Conservation (phyloP, 192 early-diverging fungal species). For the Chytriomyces hyalinus region DNA sequence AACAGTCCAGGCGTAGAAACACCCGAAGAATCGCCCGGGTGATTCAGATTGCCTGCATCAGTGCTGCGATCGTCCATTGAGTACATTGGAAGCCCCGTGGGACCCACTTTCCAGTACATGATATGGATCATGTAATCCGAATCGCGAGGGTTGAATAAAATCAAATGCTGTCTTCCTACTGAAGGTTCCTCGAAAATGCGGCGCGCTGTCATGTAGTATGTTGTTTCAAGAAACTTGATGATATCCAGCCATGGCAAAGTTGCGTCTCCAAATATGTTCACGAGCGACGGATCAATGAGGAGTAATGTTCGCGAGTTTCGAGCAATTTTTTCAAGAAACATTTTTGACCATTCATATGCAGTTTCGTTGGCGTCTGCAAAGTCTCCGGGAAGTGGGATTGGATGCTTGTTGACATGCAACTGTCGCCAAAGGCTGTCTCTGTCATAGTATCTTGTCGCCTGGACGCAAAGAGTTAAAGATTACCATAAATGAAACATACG, state of each 20-base stretch:
- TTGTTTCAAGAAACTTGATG: constrained; percentile 40
- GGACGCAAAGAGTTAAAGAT: not conserved
- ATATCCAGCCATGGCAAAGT: constrained; percentile 45
- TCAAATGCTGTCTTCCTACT: constrained; percentile 44
- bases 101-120: constrained; percentile 30
- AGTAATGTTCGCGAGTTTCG: constrained; percentile 47
- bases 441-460: constrained; percentile 55
- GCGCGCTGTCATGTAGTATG: constrained; percentile 21
- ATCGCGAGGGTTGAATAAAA: constrained; percentile 56
- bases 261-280: constrained; percentile 43
- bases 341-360: constrained; percentile 54
- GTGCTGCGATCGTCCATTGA: constrained; percentile 11
- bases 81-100: constrained; percentile 30
- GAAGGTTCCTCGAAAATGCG: constrained; percentile 30
- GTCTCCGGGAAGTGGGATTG: not conserved
- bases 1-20: not conserved
- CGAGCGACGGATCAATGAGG: constrained; percentile 44
- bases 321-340: constrained; percentile 61
- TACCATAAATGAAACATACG: not conserved
- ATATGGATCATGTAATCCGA: constrained; percentile 57
- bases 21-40: not conserved
- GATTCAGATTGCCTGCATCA: constrained; percentile 2
- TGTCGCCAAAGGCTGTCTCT: constrained; percentile 59
- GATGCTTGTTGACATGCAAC: constrained; percentile 39
- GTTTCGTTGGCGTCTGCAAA: constrained; percentile 32